Base-by-base conservation (phyloP, 2,329 filamentous ascomycete species). In the Pestalotiopsis sp. region DNA sequence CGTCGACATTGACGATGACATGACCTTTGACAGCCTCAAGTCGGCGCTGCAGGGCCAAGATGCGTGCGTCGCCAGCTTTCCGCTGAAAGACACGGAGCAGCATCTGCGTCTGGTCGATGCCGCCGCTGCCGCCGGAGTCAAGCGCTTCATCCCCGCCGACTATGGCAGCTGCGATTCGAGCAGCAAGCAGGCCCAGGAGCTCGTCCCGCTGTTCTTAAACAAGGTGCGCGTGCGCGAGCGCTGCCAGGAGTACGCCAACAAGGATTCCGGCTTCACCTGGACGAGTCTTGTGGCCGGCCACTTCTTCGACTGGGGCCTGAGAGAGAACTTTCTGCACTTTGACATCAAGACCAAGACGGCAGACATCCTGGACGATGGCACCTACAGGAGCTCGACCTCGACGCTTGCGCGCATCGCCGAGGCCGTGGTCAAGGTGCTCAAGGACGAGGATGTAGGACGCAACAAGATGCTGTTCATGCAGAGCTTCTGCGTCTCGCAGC, bases 241-340 rank as follows among this genome's bases (percentile, higher is more conserved):
- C 31, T 71, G 81, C 17, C 75, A 77, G 71, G 66, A 69, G 23
- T 73, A 80, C 39, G 72, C 77, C 0, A 73, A 70, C 2, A 62
- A 72, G 36, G 52, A 67, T 11, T 69, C 69, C 1, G 36, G n/a
- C 0, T 82, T 82, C 68, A 71, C 73, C 2, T 82, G 78, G 78
- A 82, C 80, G 6, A 79, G 78, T 58, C 69, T 82, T 62, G 80
- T 82, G 11, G 76, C 75, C 36, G 81, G 81, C 1, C 80, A 82
- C 68, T 82, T 82, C 68, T 82, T 82, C 73, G 81, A 82, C 73
- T 82, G 81, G 80, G 81, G 81, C 3, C 68, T 82, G 63, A 69
- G 70, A 52, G 73, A 77, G 41, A 75, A 75, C 39, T 82, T 82
- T 62, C 65, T 82, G 66, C 80, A 81, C 72, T 78, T 79, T 64